These are phyloP conservation scores for Scheffersomyces lignosus DNA, from an alignment of 805 yeast species.

Conservation along the genomic window DNA sequence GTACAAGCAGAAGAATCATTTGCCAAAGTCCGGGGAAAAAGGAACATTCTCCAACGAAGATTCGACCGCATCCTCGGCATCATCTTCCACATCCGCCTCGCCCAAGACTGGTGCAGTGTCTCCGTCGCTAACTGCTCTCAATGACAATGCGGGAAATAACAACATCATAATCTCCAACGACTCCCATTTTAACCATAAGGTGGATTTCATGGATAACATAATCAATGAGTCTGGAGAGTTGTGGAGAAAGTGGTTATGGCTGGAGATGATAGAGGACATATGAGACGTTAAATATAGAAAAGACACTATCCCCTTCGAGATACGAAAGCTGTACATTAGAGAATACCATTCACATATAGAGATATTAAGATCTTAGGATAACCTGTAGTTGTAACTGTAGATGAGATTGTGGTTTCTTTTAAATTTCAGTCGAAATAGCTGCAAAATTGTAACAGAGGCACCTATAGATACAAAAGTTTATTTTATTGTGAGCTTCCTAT, in stretches of 20 bases:
- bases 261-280: constrained; percentile 37
- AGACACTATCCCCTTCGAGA: no score
- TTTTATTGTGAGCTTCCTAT: no score
- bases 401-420: no score
- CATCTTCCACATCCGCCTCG: constrained; percentile 6
- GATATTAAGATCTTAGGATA: no score
- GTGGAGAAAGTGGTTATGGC: constrained; percentile 80
- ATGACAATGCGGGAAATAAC: not conserved
- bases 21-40: constrained; percentile 3
- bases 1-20: constrained; percentile 31
- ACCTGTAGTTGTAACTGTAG: no score
- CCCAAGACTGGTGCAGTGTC: not conserved
- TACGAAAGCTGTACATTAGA: no score
- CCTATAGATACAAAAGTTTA: no score
- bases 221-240: constrained; percentile 80
- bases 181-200: constrained; percentile 41
- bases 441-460: no score
- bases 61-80: constrained; percentile 4
- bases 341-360: no score
- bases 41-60: constrained; percentile 2
- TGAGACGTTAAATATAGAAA: no score
- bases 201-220: constrained; percentile 70
- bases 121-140: not conserved
- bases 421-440: no score
- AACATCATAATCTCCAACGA: constrained; percentile 30